Conservation (phyloP, 1,284 basidiomycete genomes). For the Trichosporon ovoides region DNA sequence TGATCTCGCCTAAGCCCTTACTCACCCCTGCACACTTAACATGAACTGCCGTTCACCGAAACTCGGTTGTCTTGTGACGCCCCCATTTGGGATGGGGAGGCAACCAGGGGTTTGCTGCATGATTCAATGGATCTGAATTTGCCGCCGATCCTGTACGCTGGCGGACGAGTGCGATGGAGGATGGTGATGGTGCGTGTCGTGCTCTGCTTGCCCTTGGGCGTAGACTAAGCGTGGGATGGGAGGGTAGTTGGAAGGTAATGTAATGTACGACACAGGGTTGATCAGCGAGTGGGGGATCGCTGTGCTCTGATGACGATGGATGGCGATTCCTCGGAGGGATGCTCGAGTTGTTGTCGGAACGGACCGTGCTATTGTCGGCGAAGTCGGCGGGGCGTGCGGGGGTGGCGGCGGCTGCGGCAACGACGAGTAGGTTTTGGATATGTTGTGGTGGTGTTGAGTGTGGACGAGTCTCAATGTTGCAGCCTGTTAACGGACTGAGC, state of each 20-base stretch:
- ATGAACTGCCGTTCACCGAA: slow-evolving; percentile 5
- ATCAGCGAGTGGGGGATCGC: slow-evolving; percentile 4
- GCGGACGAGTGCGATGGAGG: not conserved
- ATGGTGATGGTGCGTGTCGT: not conserved
- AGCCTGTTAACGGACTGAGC: not conserved
- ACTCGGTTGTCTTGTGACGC: slow-evolving; percentile 1
- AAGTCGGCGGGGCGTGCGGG: too few relatives aligned
- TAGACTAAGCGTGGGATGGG: not conserved
- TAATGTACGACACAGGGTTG: not conserved
- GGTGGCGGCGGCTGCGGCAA: not conserved
- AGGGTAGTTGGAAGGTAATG: not conserved
- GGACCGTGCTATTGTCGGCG: too few relatives aligned
- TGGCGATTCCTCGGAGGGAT: too few relatives aligned
- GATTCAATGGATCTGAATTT: not conserved
- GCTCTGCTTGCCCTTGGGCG: not conserved
- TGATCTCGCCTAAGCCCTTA: not conserved
- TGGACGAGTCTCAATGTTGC: not conserved
- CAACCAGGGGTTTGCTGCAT: slow-evolving; percentile 1
- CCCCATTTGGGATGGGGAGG: slow-evolving; percentile 4
- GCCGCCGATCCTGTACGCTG: not conserved
- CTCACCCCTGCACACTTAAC: slow-evolving; percentile 2
- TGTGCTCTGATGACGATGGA: not conserved
- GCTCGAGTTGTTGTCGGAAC: not conserved
- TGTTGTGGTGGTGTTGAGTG: not conserved
- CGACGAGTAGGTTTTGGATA: not conserved